Evolutionary conservation across 2,329 filamentous ascomycete species (phyloP).

Genomic region (Mycocentrospora acerina): DNA sequence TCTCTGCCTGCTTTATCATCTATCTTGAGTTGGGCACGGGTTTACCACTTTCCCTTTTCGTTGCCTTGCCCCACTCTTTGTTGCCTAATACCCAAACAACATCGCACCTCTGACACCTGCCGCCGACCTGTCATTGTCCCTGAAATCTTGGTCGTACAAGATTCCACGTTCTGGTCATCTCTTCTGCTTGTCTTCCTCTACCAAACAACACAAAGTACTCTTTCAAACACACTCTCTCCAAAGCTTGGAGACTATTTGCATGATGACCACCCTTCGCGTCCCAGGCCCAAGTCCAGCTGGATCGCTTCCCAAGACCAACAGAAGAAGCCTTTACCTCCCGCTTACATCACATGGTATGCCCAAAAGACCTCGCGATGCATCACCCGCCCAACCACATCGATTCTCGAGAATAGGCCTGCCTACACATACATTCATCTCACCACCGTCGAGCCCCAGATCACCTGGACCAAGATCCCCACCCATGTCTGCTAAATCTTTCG

Average conservation of each 20-base stretch:
- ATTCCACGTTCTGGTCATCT: constrained; percentile 1
- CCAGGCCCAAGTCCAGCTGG: constrained; percentile 24
- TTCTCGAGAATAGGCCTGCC: constrained; percentile 26
- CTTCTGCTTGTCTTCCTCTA: constrained; percentile 1
- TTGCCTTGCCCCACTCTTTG: constrained; percentile 20
- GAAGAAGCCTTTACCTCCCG: constrained; percentile 25
- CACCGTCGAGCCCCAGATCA: constrained; percentile 23
- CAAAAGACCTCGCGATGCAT: constrained; percentile 29
- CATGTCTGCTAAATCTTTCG: constrained; percentile 38
- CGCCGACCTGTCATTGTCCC: constrained; percentile 3
- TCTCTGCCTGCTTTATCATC: constrained; percentile 25
- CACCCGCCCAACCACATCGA: constrained; percentile 31
- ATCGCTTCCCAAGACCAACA: constrained; percentile 19
- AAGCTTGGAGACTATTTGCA: not conserved
- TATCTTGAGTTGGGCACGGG: constrained; percentile 22
- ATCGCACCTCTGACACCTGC: constrained; percentile 6
- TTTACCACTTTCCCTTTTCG: constrained; percentile 16
- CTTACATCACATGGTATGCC: constrained; percentile 38
- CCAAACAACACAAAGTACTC: too few relatives aligned
- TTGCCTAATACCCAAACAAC: constrained; percentile 7
- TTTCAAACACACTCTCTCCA: too few relatives aligned
- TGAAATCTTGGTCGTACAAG: not conserved
- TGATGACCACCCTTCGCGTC: constrained; percentile 25
- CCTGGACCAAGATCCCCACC: constrained; percentile 35
- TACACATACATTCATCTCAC: constrained; percentile 15